phyloP scores from a whole-genome alignment of 805 yeast genomes.

The Saccharomycopsis sp. region DNA sequence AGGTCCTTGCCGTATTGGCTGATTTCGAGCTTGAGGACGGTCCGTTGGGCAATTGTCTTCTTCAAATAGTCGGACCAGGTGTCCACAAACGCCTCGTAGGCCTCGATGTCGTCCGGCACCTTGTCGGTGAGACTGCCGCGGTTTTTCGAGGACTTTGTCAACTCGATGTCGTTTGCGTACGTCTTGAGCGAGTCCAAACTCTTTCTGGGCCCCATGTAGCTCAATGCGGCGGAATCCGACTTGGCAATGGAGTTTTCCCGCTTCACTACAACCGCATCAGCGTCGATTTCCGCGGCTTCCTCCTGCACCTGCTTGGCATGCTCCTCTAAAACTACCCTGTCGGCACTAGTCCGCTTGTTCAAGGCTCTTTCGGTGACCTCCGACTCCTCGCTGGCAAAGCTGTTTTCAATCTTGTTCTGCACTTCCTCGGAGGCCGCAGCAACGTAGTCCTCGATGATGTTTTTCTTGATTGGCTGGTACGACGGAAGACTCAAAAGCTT shows the following conservation, averaged over 20 bases:
- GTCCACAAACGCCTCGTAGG: conserved; percentile 12
- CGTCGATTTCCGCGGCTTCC: background rate
- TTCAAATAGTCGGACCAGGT: conserved; percentile 15
- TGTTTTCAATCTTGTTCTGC: conserved; percentile 4
- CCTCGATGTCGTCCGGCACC: background rate
- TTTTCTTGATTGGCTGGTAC: conserved; percentile 15
- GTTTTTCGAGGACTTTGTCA: background rate
- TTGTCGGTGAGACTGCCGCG: background rate
- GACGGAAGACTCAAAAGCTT: conserved; percentile 6
- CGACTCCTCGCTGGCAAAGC: background rate
- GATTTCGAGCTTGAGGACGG: conserved; percentile 11
- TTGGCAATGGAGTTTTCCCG: background rate
- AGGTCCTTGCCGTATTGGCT: conserved; percentile 12
- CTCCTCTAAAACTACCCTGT: background rate
- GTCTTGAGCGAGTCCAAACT: conserved; percentile 4
- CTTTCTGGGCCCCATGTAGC: conserved; percentile 2
- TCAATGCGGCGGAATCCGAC: background rate
- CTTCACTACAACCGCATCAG: background rate
- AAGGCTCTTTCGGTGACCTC: background rate
- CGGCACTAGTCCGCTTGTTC: background rate
- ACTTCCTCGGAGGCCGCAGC: conserved; percentile 12
- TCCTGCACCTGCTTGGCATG: background rate
- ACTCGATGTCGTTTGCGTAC: conserved; percentile 1
- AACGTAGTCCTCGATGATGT: conserved; percentile 15
- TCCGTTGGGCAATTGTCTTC: conserved; percentile 13